Evolutionary conservation across 2,329 filamentous ascomycete genomes (phyloP).

Genomic region (Ophiosphaerella herpotricha): DNA sequence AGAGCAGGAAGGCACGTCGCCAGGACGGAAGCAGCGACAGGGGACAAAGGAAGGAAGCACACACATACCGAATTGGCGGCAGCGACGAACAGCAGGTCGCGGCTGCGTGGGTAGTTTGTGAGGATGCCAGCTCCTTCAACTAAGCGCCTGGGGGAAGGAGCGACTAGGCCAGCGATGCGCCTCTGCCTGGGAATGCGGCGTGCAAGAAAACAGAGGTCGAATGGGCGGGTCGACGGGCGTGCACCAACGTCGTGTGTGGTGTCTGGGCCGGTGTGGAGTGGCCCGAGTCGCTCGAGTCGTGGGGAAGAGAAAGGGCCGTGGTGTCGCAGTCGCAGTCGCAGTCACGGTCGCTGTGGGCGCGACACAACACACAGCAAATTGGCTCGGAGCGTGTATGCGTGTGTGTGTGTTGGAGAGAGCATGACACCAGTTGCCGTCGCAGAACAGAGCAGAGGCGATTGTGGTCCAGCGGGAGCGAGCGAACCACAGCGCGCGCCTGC

Average conservation of each 20-base stretch:
- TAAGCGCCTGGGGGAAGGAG: constrained; percentile 47
- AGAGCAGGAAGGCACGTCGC: constrained; percentile 29
- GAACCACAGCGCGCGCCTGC: constrained; percentile 13
- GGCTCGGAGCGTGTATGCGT: too few species aligned
- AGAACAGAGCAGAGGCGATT: too few species aligned
- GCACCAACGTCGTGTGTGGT: not conserved
- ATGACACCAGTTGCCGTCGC: too few species aligned
- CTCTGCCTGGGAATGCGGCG: constrained; percentile 30
- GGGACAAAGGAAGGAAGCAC: constrained; percentile 18
- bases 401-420: too few species aligned
- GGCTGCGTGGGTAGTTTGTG: constrained; percentile 33
- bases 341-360: too few species aligned
- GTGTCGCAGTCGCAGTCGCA: constrained; percentile 6
- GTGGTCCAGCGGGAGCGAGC: too few species aligned
- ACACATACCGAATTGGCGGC: constrained; percentile 42
- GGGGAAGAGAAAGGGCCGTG: constrained; percentile 5
- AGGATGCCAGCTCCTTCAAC: constrained; percentile 50
- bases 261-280: too few species aligned
- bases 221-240: constrained; percentile 7
- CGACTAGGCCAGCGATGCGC: constrained; percentile 44
- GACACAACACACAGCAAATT: too few species aligned
- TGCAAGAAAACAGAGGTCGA: constrained; percentile 21
- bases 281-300: not conserved
- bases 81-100: constrained; percentile 17
- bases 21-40: constrained; percentile 10